Conservation (phyloP, 257 asterid species). For the Solanum tacnaense region DNA sequence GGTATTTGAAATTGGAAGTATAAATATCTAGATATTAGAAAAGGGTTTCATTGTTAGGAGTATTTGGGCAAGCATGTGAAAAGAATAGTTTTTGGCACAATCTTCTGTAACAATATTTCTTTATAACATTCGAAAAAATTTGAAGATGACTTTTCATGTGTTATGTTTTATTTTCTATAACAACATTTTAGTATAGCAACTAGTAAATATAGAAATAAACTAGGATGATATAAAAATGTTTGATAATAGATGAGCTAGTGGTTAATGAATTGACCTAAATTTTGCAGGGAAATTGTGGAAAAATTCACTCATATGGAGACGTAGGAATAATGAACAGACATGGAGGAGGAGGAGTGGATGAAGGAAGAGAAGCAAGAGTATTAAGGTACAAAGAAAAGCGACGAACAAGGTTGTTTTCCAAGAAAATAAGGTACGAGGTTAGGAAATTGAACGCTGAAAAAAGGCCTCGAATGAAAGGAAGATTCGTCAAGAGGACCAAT, state of each 20-base stretch:
- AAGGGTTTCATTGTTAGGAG: not conserved
- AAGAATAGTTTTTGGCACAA: not conserved
- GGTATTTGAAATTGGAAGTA: not conserved
- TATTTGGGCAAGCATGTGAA: not conserved
- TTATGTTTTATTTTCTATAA: not conserved
- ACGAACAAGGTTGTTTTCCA: conserved; percentile 52
- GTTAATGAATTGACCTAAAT: not conserved
- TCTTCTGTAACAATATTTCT: not conserved
- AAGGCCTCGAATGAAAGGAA: conserved; percentile 77
- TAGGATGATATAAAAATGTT: not conserved
- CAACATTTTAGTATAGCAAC: not conserved
- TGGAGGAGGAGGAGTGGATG: conserved; percentile 10
- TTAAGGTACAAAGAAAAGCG: conserved; percentile 56
- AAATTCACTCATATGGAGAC: conserved; percentile 30
- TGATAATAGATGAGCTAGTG: not conserved
- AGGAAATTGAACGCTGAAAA: conserved; percentile 72
- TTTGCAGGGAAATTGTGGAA: conserved; percentile 45
- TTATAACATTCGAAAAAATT: too few relatives aligned
- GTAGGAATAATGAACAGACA: conserved; percentile 14
- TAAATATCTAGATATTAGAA: not conserved
- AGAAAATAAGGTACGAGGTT: conserved; percentile 65
- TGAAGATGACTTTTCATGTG: not conserved
- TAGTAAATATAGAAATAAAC: not conserved
- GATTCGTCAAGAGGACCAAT: conserved; percentile 69
- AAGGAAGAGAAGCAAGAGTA: conserved; percentile 52